phyloP scores from a whole-genome alignment of 2,329 filamentous ascomycete species.

The Penicillium sp. region DNA sequence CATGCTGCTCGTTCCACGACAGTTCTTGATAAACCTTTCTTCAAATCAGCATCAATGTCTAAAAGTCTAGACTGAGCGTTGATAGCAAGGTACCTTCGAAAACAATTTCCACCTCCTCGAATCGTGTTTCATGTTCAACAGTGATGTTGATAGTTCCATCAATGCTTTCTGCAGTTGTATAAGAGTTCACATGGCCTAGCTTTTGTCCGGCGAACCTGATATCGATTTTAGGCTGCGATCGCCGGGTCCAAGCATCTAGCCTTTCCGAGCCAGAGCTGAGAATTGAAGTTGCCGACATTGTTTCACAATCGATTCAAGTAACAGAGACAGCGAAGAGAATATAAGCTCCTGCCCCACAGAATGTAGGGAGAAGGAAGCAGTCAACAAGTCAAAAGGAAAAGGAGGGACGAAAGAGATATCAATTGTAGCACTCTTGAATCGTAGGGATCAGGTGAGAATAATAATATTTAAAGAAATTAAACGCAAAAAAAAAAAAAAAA shows the following conservation, averaged over 20 bases:
- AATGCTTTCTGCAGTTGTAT: constrained; percentile 59
- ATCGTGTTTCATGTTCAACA: constrained; percentile 52
- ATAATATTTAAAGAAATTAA: not conserved
- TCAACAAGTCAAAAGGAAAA: not conserved
- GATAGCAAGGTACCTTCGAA: constrained; percentile 49
- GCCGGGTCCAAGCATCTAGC: constrained; percentile 30
- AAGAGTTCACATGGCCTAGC: constrained; percentile 46
- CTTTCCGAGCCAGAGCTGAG: constrained; percentile 27
- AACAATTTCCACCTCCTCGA: constrained; percentile 59
- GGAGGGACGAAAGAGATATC: not conserved
- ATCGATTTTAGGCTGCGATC: constrained; percentile 31
- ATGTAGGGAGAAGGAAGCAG: not conserved
- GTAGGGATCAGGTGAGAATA: not conserved
- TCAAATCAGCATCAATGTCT: not conserved
- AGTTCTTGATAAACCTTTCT: constrained; percentile 50
- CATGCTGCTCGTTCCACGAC: constrained; percentile 57
- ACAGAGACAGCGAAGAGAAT: not conserved
- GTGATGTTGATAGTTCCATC: constrained; percentile 54
- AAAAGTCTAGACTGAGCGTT: not conserved
- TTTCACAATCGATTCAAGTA: not conserved
- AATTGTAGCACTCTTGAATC: not conserved
- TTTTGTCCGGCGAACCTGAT: constrained; percentile 33
- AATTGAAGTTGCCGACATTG: constrained; percentile 27
- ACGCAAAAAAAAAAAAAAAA: not conserved
- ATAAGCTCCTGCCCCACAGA: not conserved